Evolutionary conservation across 1,284 basidiomycete species (phyloP).

Genomic region (Abortiporus biennis): DNA sequence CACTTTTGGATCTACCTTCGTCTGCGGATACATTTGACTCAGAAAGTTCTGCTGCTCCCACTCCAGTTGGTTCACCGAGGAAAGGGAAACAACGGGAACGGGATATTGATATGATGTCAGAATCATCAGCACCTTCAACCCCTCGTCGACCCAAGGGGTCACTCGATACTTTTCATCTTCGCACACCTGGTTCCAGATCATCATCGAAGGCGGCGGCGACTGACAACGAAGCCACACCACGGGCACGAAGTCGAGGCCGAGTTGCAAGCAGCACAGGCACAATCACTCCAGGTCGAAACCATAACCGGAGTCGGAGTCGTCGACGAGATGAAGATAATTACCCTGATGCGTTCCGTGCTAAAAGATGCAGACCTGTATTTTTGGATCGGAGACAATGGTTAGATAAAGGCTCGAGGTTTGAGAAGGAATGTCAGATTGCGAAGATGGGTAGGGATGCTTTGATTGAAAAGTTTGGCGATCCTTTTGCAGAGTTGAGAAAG

Average conservation of each 20-base stretch:
- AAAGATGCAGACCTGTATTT: constrained; percentile 19
- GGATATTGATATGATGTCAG: no score
- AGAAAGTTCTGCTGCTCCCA: background rate
- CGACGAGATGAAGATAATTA: background rate
- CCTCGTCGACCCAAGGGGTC: constrained; percentile 14
- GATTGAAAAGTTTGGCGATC: constrained; percentile 12
- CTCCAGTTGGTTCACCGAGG: no score
- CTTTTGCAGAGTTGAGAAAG: constrained; percentile 2
- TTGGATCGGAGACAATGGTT: constrained; percentile 22
- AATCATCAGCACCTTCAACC: constrained; percentile 14
- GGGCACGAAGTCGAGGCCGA: no score
- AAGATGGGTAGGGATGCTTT: constrained; percentile 12
- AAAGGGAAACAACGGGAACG: no score
- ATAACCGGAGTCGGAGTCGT: background rate
- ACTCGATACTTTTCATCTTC: background rate
- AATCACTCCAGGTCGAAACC: background rate
- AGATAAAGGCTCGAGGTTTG: constrained; percentile 17
- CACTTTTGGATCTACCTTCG: no score
- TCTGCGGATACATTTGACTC: no score
- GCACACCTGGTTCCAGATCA: constrained; percentile 4
- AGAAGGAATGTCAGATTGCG: constrained; percentile 17
- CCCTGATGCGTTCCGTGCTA: constrained; percentile 2
- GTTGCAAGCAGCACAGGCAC: background rate
- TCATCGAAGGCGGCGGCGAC: background rate
- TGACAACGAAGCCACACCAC: background rate